Evolutionary conservation across 108 stramenopile genomes (phyloP), one percentile per base, ranked within the genome.

Genomic region (Conticribra weissflogii): DNA sequence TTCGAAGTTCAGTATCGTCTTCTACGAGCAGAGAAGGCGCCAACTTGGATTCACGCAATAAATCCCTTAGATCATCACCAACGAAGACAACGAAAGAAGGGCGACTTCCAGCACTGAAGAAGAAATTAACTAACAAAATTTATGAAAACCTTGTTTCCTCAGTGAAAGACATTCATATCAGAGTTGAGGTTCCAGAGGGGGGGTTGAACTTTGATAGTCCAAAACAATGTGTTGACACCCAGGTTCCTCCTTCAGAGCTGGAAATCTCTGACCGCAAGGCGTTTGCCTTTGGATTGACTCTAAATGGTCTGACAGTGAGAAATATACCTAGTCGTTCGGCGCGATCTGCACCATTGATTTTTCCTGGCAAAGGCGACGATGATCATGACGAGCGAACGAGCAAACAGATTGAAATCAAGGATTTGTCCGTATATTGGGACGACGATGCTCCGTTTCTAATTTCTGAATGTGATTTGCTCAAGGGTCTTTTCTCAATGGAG

Each of bases 351-450:
- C n/a, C n/a, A n/a, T n/a, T n/a, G n/a, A n/a, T n/a, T n/a, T n/a
- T n/a, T n/a, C n/a, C n/a, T n/a, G n/a, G n/a, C n/a, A n/a, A n/a
- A n/a, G 79, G n/a, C 78, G 78, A 83, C 56, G 56, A 59, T 33
- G 83, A 83, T 32, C 75, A 81, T 36, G 84, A 80, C 23, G 63
- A 85, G 15, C 82, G 79, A 54, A n/a, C 58, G 2, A 23, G 18
- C 32, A 86, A 89, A 67, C 88, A 89, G 53, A 54, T 88, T 30
- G 74, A 81, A 18, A 76, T 86, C 30, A 79, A 79, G 9, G 78
- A 88, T 51, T 47, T 87, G 44, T 66, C 64, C 14, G 63, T 93
- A 50, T 93, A 93, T 74, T 93, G 92, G 92, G 92, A 93, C 67
- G 81, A 90, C 57, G 83, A 71, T 24, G 85, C 89, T 19, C 71